Evolutionary conservation across 106 monocot genomes (phyloP), one percentile per base, ranked within the genome.

Genomic region (Dioscorea zingiberensis): DNA sequence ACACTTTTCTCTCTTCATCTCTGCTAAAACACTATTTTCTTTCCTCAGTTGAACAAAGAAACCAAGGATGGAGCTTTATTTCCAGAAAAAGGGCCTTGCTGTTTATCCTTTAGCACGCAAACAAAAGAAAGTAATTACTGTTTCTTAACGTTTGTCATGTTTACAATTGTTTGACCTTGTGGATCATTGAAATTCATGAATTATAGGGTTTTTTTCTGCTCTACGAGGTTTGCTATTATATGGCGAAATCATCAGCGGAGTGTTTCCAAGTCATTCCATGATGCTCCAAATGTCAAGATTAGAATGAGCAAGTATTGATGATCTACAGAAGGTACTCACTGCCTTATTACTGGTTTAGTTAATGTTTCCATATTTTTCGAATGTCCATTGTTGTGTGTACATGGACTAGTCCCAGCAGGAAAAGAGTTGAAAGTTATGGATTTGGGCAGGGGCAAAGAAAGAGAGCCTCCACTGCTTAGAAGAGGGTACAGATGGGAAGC

Each of bases 241-340:
- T 95, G 94, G n/a, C n/a, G n/a, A 63, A 95, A 95, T 69, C 94
- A 95, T 83, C 94, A 91, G 65, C 73, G 94, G 13, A 85, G 69
- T 68, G 94, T 95, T 45, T 90, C 91, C 38, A 95, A 95, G 80
- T 69, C 87, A n/a, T n/a, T n/a, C 8, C 94, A 95, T 78, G 94
- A 95, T 16, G 69, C 82, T 54, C 90, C n/a, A 87, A 73, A 95
- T 91, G 85, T 72, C 79, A 26, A 82, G 66, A 83, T 59, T 91
- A n/a, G 60, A 81, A 87, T 73, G 91, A 91, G n/a, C 38, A 95
- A 91, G 77, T n/a, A 87, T 95, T 48, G 73, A 76, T 47, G 87
- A 87, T 27, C 72, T 91, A n/a, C n/a, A n/a, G 15, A 91, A 91
- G 87, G 94, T 95, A 29, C 1, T 28, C n/a, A n/a, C 55, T 29